Percentiles rank a stretch among this genome's conserved stretches.
phyloP scores from a whole-genome alignment of 2,329 filamentous ascomycete species.

The Nothopassalora personata region DNA sequence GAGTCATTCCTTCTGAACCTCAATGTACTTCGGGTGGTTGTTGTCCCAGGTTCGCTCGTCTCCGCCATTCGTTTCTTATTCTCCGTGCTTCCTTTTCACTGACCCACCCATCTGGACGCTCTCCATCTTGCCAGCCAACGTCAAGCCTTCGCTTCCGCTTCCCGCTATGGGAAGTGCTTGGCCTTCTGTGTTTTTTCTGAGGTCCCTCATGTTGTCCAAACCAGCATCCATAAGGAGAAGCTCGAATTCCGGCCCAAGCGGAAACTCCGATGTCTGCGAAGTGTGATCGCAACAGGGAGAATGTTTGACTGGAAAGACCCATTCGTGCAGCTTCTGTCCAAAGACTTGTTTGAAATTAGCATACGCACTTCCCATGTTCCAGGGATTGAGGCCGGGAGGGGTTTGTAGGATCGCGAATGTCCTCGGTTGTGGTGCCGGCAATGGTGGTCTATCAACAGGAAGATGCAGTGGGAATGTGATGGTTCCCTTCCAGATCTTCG shows the following conservation, averaged over 20 bases:
- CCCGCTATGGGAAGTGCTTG: slow-evolving; percentile 10
- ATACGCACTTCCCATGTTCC: slow-evolving; percentile 61
- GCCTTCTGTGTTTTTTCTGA: slow-evolving; percentile 7
- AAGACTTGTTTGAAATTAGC: slow-evolving; percentile 75
- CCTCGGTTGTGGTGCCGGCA: slow-evolving; percentile 37
- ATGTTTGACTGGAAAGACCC: slow-evolving; percentile 70
- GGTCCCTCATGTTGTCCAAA: slow-evolving; percentile 15
- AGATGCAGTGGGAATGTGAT: slow-evolving; percentile 55
- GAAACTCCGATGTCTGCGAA: slow-evolving; percentile 30
- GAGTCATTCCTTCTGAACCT: background rate
- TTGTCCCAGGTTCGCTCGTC: slow-evolving; percentile 8
- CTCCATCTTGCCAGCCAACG: slow-evolving; percentile 32
- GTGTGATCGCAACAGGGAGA: slow-evolving; percentile 67
- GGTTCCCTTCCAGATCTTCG: slow-evolving; percentile 36
- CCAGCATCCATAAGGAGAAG: slow-evolving; percentile 30
- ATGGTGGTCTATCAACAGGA: slow-evolving; percentile 30
- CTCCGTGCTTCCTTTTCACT: slow-evolving; percentile 29
- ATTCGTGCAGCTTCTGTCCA: slow-evolving; percentile 66
- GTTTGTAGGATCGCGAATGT: slow-evolving; percentile 77
- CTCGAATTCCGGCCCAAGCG: slow-evolving; percentile 33
- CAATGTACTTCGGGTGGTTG: slow-evolving; percentile 8
- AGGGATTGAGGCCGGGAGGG: slow-evolving; percentile 73
- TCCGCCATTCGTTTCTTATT: slow-evolving; percentile 19
- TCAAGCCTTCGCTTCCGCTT: slow-evolving; percentile 23
- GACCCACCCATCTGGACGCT: slow-evolving; percentile 31